phyloP scores from a whole-genome alignment of 345 rosid genomes.

The Populus ilicifolia region DNA sequence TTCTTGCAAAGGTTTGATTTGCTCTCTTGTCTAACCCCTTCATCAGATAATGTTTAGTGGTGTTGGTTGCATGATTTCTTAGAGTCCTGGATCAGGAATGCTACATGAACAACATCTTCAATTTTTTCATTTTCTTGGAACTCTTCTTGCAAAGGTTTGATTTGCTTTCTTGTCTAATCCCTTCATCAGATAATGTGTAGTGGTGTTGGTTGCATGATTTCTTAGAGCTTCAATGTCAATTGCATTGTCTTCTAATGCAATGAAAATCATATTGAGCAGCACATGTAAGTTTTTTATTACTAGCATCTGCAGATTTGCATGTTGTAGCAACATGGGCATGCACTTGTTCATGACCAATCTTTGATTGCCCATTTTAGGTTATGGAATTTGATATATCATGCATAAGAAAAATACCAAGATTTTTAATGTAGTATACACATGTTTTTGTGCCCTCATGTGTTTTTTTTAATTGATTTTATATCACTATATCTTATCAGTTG shows the following conservation, averaged over 20 bases:
- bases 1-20: constrained; percentile 73
- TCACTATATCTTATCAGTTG: no score
- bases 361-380: not conserved
- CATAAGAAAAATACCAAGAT: not conserved
- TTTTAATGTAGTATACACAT: not conserved
- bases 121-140: no score
- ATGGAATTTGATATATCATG: not conserved
- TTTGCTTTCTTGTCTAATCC: no score
- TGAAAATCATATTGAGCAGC: not conserved
- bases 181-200: no score
- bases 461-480: not conserved
- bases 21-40: not conserved
- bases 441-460: not conserved
- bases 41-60: not conserved
- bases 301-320: not conserved
- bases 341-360: not conserved
- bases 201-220: no score
- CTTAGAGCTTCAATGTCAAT: not conserved
- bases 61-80: not conserved
- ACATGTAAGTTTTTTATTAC: not conserved
- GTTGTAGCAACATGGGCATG: not conserved
- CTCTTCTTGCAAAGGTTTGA: no score
- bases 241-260: not conserved
- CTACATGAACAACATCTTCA: no score
- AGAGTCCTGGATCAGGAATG: not conserved